Base-by-base conservation (phyloP, 805 yeast species). In the Wickerhamomyces kurtzmanii region DNA sequence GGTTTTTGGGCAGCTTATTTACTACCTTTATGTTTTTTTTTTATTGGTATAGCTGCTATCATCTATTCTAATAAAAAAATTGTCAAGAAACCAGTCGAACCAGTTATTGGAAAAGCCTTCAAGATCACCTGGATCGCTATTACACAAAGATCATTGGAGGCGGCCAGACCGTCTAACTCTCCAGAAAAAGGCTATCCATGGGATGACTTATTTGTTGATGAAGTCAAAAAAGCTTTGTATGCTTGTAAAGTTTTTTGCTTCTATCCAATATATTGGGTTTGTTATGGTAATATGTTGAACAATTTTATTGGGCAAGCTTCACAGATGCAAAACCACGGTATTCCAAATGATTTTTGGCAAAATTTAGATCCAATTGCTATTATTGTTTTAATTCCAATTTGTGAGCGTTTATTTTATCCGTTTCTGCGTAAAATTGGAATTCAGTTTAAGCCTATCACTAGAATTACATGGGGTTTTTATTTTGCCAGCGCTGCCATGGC, bases 341-440 rank as follows among this genome's bases (percentile, higher is more conserved):
- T 81, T 41, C 91, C 93, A 39, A 82, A 82, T 49, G 93, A 81
- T 62, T 62, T 81, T 42, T 68, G 81, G 60, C 79, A 75, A 54
- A 78, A 74, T 46, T 68, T 82, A 41, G 79, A 82, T 53, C 80
- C 91, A 17, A 58, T 82, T 42, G 76, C 84, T 22, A 68, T 82
- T 41, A 77, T 82, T 40, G 59, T 82, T n/a, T 75, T 79, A 51
- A 77, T 82, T 38, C 93, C 93, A 33, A 61, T 81, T 40, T 65
- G 67, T 53, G 84, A 81, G 51, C 53, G 63, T 34, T 41, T 62
- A n/a, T 32, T 77, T 10, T 81, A 69, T 53, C 80, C 80, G 26
- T 33, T 49, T 22, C 51, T 73, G 36, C 62, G 73, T 49, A 58
- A 42, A 39, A 34, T 57, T 28, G 59, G 69, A 38, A 50, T 69